These are phyloP conservation scores for Astrocystis sublimbata DNA, from an alignment of 495 filamentous ascomycete species.

Conservation along the genomic window DNA sequence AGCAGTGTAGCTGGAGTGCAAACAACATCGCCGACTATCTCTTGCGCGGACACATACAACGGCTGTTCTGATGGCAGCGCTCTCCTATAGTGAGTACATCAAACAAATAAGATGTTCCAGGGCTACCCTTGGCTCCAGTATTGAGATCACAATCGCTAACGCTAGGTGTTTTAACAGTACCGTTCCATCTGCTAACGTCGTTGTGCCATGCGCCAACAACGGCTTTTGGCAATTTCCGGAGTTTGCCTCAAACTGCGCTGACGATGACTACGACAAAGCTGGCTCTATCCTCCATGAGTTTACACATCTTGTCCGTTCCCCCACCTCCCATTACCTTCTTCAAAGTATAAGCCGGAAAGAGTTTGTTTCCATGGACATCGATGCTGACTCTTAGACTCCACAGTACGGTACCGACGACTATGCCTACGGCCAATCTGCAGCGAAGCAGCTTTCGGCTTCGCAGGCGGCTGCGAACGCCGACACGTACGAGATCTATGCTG, in stretches of 20 bases:
- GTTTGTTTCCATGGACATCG: neutral
- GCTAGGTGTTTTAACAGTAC: constrained; percentile 10
- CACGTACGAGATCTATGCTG: constrained; percentile 34
- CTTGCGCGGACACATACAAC: constrained; percentile 28
- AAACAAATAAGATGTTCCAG: too few species aligned
- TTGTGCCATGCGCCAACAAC: constrained; percentile 31
- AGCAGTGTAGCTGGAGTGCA: constrained; percentile 27
- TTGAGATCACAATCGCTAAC: neutral
- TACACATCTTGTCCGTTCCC: constrained; percentile 24
- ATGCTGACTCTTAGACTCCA: neutral
- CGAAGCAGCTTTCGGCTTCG: constrained; percentile 21
- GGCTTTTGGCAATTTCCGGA: constrained; percentile 33
- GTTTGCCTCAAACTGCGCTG: constrained; percentile 26
- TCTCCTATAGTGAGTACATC: constrained; percentile 24
- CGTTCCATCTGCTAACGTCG: constrained; percentile 26
- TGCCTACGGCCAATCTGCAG: constrained; percentile 25
- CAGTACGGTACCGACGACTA: constrained; percentile 31
- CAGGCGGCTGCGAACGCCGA: constrained; percentile 31
- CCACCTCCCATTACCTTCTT: neutral
- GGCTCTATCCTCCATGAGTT: constrained; percentile 35
- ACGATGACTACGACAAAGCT: constrained; percentile 33
- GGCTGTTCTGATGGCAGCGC: constrained; percentile 29
- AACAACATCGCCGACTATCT: constrained; percentile 30
- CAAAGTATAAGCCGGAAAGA: neutral
- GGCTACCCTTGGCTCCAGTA: neutral